Conservation (phyloP, 345 rosid species). For the Litchi chinensis region DNA sequence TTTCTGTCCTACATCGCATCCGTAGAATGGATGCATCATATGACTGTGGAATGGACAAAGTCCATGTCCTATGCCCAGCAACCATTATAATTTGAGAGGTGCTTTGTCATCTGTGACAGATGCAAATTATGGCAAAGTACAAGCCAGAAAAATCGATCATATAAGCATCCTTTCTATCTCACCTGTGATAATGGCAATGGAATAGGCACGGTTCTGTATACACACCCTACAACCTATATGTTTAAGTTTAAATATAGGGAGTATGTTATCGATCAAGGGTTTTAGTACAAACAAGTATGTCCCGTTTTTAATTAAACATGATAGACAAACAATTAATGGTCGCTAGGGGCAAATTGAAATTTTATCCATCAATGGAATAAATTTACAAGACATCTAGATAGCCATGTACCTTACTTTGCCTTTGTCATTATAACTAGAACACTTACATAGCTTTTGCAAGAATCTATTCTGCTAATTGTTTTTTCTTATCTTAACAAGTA, state of each 20-base stretch:
- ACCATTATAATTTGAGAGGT: background rate
- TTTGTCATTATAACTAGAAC: too few relatives aligned
- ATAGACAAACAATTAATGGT: background rate
- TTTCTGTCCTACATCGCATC: background rate
- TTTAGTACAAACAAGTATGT: background rate
- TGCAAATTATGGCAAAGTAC: background rate
- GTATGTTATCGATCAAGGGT: background rate
- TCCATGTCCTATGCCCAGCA: background rate
- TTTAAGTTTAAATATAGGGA: background rate
- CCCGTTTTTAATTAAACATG: background rate
- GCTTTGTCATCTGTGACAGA: background rate
- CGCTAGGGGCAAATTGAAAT: background rate
- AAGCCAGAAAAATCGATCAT: background rate
- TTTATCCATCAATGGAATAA: background rate
- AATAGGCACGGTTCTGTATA: background rate
- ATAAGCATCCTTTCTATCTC: background rate
- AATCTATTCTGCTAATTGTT: background rate
- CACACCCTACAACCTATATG: background rate
- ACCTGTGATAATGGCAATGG: background rate
- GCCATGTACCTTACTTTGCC: background rate
- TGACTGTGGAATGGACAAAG: background rate
- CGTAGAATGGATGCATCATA: too few relatives aligned
- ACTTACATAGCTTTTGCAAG: background rate
- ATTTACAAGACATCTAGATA: background rate
- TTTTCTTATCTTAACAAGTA: background rate